phyloP scores from a whole-genome alignment of 768 basidiomycete species.

The Collybiopsis luxurians region DNA sequence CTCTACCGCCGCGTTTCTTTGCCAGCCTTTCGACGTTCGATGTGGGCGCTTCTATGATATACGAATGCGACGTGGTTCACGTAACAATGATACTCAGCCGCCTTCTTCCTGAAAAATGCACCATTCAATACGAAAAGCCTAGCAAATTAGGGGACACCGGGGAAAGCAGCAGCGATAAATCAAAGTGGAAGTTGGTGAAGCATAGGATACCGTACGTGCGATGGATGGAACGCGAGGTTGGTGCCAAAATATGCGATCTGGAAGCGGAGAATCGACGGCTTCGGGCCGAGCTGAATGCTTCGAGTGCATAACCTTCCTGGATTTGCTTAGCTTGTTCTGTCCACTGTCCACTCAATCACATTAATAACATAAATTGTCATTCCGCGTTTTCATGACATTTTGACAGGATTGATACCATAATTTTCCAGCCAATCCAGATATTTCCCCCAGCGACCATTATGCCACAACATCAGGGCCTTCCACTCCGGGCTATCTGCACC shows the following conservation, averaged over 20 bases:
- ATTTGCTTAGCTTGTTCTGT: too few species aligned
- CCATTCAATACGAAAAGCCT: not conserved
- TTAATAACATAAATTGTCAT: too few species aligned
- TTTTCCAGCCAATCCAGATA: not conserved
- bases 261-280: not conserved
- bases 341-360: too few species aligned
- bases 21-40: not conserved
- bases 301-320: too few species aligned
- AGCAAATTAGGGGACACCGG: too few species aligned
- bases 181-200: not conserved
- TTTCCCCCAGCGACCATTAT: conserved; percentile 25
- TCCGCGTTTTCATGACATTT: too few species aligned
- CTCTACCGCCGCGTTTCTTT: not conserved
- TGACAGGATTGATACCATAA: too few species aligned
- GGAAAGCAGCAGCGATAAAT: too few species aligned
- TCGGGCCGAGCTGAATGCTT: not conserved
- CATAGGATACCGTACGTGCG: not conserved
- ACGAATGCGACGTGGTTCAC: not conserved
- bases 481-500: conserved; percentile 26
- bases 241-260: not conserved
- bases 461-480: conserved; percentile 19
- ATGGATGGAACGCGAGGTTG: not conserved
- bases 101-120: not conserved
- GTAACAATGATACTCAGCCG: not conserved
- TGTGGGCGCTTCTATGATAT: not conserved